These are phyloP conservation scores for Polysphondylium violaceum DNA, from an alignment of 78 protist genomes.

Conservation along the genomic window DNA sequence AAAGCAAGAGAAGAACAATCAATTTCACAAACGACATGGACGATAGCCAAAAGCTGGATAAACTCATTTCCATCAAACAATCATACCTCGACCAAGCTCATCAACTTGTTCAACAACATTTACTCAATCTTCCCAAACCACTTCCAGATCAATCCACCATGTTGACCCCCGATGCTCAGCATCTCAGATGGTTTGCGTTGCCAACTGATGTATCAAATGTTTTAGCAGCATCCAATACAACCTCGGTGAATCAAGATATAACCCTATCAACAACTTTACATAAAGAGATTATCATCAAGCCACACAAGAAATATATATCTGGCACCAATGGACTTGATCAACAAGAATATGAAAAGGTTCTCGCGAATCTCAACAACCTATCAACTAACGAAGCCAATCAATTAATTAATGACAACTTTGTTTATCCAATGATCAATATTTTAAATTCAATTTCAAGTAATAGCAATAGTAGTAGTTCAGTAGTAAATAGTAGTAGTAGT, in stretches of 20 bases:
- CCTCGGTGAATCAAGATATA: not conserved
- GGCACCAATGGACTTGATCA: conserved; percentile 20
- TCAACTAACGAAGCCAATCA: not conserved
- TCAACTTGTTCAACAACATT: not conserved
- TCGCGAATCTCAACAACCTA: not conserved
- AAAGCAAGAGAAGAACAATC: conserved; percentile 24
- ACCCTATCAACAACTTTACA: not conserved
- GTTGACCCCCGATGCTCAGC: conserved; percentile 19
- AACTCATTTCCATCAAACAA: not conserved
- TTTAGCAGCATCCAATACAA: not conserved
- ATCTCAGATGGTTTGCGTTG: conserved; percentile 45
- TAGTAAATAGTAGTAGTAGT: not conserved
- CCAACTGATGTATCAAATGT: conserved; percentile 41
- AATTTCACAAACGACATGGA: no score
- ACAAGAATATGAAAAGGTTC: not conserved
- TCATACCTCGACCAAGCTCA: conserved; percentile 14
- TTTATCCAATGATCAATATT: conserved; percentile 17
- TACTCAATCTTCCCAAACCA: conserved; percentile 27
- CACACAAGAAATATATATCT: conserved; percentile 18
- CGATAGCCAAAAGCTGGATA: conserved; percentile 3
- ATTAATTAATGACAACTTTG: conserved; percentile 11
- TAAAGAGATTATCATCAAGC: conserved; percentile 43
- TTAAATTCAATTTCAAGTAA: conserved; percentile 22
- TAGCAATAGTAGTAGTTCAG: conserved; percentile 18
- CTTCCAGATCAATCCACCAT: conserved; percentile 52